Percentiles rank a stretch among this genome's conserved stretches.
These are phyloP conservation scores for Chaetomium sp. DNA, from an alignment of 2,329 filamentous ascomycete genomes.

Conservation along the genomic window DNA sequence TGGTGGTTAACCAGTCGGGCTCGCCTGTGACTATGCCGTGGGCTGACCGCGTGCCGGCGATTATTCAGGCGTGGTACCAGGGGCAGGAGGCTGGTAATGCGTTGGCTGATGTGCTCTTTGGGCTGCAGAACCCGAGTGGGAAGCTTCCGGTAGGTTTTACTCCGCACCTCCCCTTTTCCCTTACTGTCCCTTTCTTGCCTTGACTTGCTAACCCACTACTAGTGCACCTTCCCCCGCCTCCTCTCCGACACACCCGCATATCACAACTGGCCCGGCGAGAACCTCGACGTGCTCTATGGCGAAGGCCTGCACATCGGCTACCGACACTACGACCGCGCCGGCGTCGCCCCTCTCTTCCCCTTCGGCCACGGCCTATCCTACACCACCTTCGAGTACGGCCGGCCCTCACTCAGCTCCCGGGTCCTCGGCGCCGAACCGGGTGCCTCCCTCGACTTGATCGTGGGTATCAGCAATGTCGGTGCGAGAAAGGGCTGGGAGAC, in stretches of 20 bases:
- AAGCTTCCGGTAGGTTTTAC: slow-evolving; percentile 51
- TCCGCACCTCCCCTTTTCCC: background rate
- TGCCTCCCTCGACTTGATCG: slow-evolving; percentile 36
- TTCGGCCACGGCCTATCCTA: slow-evolving; percentile 73
- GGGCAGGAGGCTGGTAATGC: slow-evolving; percentile 65
- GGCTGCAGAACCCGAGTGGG: slow-evolving; percentile 56
- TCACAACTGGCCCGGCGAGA: slow-evolving; percentile 68
- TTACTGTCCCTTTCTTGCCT: background rate
- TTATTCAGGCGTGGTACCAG: slow-evolving; percentile 66
- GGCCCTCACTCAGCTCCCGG: slow-evolving; percentile 42
- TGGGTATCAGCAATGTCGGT: slow-evolving; percentile 51
- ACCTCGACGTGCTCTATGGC: slow-evolving; percentile 60
- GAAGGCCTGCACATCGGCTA: slow-evolving; percentile 71
- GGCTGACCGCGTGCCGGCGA: slow-evolving; percentile 56
- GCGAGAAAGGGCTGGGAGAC: slow-evolving; percentile 52
- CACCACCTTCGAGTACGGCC: slow-evolving; percentile 60
- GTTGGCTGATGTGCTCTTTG: slow-evolving; percentile 60
- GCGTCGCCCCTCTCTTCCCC: slow-evolving; percentile 56
- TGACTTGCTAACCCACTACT: background rate
- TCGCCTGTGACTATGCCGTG: slow-evolving; percentile 65
- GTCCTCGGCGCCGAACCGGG: slow-evolving; percentile 33
- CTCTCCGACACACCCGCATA: slow-evolving; percentile 63
- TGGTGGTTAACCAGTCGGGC: slow-evolving; percentile 65
- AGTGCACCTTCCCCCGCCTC: slow-evolving; percentile 59
- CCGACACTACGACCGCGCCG: slow-evolving; percentile 60